Percentiles rank a stretch among this genome's conserved stretches.
Evolutionary conservation across 306 rosid genomes (phyloP).

Genomic region (Casuarina glauca): DNA sequence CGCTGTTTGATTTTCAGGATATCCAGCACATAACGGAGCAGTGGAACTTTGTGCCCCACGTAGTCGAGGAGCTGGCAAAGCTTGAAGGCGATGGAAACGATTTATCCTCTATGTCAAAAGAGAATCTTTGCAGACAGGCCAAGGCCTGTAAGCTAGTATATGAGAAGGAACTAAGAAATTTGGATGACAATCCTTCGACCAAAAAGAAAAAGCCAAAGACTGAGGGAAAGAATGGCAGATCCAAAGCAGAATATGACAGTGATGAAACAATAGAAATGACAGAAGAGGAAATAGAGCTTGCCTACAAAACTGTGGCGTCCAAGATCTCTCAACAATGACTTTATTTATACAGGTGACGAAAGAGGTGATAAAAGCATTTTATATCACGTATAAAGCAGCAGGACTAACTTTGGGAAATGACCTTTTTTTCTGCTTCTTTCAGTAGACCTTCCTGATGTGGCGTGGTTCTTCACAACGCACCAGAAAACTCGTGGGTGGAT

Average conservation of each 20-base stretch:
- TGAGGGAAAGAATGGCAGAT: conserved; percentile 35
- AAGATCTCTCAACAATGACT: conserved; percentile 34
- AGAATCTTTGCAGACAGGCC: conserved; percentile 61
- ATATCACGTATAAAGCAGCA: not conserved
- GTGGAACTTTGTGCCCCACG: conserved; percentile 76
- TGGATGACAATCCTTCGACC: conserved; percentile 32
- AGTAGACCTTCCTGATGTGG: not conserved
- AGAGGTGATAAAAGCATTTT: conserved; percentile 10
- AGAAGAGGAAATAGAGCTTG: conserved; percentile 76
- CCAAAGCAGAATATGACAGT: conserved; percentile 59
- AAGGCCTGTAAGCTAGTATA: conserved; percentile 64
- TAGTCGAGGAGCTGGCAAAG: conserved; percentile 76
- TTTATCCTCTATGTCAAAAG: conserved; percentile 45
- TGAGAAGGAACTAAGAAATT: conserved; percentile 54
- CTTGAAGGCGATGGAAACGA: conserved; percentile 37
- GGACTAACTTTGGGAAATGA: not conserved
- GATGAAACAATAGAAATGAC: conserved; percentile 92
- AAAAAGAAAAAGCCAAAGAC: conserved; percentile 37
- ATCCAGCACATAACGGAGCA: conserved; percentile 55
- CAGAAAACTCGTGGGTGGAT: too few relatives aligned
- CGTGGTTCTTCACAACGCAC: too few relatives aligned
- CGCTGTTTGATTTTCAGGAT: conserved; percentile 44
- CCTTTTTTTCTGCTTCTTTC: not conserved
- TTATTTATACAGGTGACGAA: conserved; percentile 23
- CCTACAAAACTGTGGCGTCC: conserved; percentile 54